Conservation (phyloP, 306 rosid genomes). For the Gastrolobium villosum region DNA sequence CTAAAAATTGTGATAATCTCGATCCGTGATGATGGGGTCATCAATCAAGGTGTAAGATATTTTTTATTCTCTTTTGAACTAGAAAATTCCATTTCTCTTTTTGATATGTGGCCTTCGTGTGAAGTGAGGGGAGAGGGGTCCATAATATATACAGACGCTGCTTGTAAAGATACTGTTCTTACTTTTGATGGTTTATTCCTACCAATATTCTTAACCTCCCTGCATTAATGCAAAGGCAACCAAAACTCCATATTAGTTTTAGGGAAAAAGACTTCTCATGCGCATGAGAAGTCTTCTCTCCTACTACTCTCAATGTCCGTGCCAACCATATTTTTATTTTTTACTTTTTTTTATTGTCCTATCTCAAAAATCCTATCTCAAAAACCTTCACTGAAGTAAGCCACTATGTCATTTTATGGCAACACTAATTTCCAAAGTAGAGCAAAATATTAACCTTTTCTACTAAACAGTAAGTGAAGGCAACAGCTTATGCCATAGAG, state of each 20-base stretch:
- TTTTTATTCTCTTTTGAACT: constrained; percentile 16
- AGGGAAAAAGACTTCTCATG: too few species aligned
- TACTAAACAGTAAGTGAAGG: constrained; percentile 4
- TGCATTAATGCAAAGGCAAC: neutral
- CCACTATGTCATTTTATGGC: neutral
- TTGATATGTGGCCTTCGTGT: constrained; percentile 23
- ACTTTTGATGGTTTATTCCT: constrained; percentile 31
- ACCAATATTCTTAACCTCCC: constrained; percentile 34
- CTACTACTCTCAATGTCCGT: too few species aligned
- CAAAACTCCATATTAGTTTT: neutral
- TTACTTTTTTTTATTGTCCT: too few species aligned
- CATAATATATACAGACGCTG: constrained; percentile 37
- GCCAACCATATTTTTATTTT: too few species aligned
- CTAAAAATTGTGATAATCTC: neutral
- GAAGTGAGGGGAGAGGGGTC: constrained; percentile 40
- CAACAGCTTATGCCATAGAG: neutral
- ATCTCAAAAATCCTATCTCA: constrained; percentile 7
- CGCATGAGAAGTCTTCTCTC: too few species aligned
- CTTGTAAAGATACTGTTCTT: constrained; percentile 41
- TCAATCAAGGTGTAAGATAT: constrained; percentile 13
- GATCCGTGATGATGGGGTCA: constrained; percentile 6
- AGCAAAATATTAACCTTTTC: constrained; percentile 10
- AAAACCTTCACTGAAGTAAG: neutral
- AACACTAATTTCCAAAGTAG: constrained; percentile 3
- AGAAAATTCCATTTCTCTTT: constrained; percentile 30